A percentile compares a stretch with the other conserved stretches of the same genome.
phyloP scores from a whole-genome alignment of 257 asterid genomes.

The Lavandula angustifolia region DNA sequence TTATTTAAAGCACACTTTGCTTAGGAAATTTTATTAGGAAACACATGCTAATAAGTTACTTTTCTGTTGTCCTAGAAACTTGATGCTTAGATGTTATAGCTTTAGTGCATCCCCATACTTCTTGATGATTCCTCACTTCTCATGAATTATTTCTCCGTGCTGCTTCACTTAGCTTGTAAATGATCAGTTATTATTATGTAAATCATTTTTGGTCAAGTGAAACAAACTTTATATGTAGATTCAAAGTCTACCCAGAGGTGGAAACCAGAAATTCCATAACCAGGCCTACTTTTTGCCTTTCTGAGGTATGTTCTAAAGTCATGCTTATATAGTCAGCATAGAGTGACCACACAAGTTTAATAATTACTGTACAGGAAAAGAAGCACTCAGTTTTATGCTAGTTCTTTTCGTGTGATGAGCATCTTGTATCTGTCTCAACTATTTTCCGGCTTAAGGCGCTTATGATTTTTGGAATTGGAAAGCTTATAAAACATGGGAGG shows the following conservation, averaged over 20 bases:
- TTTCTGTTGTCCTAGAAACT: slow-evolving; percentile 3
- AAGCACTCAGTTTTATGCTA: slow-evolving; percentile 7
- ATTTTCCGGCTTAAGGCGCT: slow-evolving; percentile 18
- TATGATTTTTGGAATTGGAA: too few relatives aligned
- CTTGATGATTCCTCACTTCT: slow-evolving; percentile 8
- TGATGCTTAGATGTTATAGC: slow-evolving; percentile 18
- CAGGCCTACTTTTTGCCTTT: slow-evolving; percentile 80
- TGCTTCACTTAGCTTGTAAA: slow-evolving; percentile 9
- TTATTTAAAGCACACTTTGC: background rate
- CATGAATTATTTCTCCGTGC: slow-evolving; percentile 3
- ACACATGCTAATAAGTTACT: slow-evolving; percentile 1
- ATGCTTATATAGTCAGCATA: slow-evolving; percentile 6
- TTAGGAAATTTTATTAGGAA: slow-evolving; percentile 12
- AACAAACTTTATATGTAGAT: slow-evolving; percentile 47
- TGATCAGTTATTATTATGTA: background rate
- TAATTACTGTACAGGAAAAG: slow-evolving; percentile 2
- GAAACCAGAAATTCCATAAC: slow-evolving; percentile 77
- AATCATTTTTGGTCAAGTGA: slow-evolving; percentile 29
- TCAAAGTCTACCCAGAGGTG: slow-evolving; percentile 93
- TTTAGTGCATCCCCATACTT: slow-evolving; percentile 6
- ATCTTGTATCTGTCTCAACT: slow-evolving; percentile 12
- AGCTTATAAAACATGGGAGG: too few relatives aligned
- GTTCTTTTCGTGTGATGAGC: slow-evolving; percentile 16
- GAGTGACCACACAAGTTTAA: background rate
- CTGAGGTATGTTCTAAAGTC: slow-evolving; percentile 59